A percentile compares a stretch with the other conserved stretches of the same genome.
These are phyloP conservation scores for Nemania abortiva DNA, from an alignment of 2,329 filamentous ascomycete species.

Conservation along the genomic window DNA sequence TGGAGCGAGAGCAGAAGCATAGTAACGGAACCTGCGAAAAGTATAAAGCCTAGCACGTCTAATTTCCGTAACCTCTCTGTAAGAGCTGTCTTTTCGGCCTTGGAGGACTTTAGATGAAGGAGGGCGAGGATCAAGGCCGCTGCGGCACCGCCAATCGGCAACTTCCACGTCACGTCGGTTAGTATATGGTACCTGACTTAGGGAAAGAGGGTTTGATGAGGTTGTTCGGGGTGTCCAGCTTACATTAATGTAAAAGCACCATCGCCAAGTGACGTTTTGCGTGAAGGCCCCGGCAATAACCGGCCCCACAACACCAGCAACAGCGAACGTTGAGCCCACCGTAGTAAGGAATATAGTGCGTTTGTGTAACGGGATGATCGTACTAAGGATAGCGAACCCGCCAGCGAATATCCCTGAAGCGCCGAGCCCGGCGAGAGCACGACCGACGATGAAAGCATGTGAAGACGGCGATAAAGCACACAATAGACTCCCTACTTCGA, in stretches of 20 bases:
- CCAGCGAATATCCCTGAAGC: constrained; percentile 48
- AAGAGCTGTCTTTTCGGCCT: background rate
- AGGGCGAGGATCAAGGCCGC: background rate
- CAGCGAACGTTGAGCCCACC: constrained; percentile 32
- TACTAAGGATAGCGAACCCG: constrained; percentile 43
- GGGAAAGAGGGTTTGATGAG: background rate
- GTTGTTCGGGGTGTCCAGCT: background rate
- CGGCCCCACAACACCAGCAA: constrained; percentile 38
- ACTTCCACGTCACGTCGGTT: too few species aligned
- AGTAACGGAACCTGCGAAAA: constrained; percentile 1
- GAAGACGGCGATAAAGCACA: background rate
- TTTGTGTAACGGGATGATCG: constrained; percentile 38
- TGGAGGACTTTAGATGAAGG: background rate
- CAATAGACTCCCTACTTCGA: background rate
- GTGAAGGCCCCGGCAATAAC: constrained; percentile 38
- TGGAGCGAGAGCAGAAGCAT: constrained; percentile 39
- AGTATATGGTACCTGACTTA: too few species aligned
- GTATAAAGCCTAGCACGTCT: background rate
- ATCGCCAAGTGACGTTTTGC: constrained; percentile 38
- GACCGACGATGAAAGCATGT: background rate
- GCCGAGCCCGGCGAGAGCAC: constrained; percentile 40
- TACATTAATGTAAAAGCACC: constrained; percentile 42
- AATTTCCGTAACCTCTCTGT: background rate
- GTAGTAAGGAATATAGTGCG: constrained; percentile 33
- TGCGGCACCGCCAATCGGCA: constrained; percentile 37